phyloP scores from a whole-genome alignment of 495 filamentous ascomycete species.

The Achaetomiella virescens region DNA sequence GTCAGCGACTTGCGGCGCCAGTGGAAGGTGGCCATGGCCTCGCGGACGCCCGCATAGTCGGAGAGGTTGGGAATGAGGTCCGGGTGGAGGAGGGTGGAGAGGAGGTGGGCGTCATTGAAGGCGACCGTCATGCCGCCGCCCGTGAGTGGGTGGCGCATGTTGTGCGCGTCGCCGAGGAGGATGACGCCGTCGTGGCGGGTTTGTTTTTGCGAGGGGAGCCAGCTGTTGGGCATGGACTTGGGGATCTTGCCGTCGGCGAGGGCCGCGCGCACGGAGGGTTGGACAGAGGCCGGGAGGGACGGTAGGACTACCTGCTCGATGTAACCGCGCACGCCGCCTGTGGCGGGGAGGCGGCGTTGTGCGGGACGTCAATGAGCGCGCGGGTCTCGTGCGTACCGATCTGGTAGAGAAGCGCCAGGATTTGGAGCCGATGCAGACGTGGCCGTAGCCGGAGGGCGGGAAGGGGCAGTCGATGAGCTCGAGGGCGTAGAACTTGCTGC shows the following conservation, averaged over 20 bases:
- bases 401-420: slow-evolving; percentile 91
- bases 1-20: slow-evolving; percentile 78
- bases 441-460: slow-evolving; percentile 67
- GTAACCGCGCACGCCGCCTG: slow-evolving; percentile 78
- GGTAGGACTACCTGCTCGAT: slow-evolving; percentile 72
- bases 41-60: slow-evolving; percentile 55
- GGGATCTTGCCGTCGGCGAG: slow-evolving; percentile 66
- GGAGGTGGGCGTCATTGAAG: slow-evolving; percentile 75
- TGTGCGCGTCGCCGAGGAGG: slow-evolving; percentile 84
- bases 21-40: slow-evolving; percentile 73
- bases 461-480: slow-evolving; percentile 84
- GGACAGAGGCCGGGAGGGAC: slow-evolving; percentile 62
- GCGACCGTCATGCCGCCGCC: slow-evolving; percentile 96
- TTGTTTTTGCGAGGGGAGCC: slow-evolving; percentile 66
- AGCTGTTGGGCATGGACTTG: slow-evolving; percentile 88
- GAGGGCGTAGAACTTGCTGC: slow-evolving; percentile 82
- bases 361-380: slow-evolving; percentile 84
- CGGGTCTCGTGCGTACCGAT: slow-evolving; percentile 94
- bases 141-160: slow-evolving; percentile 93
- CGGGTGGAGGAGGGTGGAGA: slow-evolving; percentile 66
- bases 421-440: slow-evolving; percentile 76
- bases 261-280: slow-evolving; percentile 67
- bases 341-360: slow-evolving; percentile 60
- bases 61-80: slow-evolving; percentile 59
- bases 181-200: slow-evolving; percentile 68